Base-by-base conservation (phyloP, 768 basidiomycete species). In the Trichaptum fuscoviolaceum region DNA sequence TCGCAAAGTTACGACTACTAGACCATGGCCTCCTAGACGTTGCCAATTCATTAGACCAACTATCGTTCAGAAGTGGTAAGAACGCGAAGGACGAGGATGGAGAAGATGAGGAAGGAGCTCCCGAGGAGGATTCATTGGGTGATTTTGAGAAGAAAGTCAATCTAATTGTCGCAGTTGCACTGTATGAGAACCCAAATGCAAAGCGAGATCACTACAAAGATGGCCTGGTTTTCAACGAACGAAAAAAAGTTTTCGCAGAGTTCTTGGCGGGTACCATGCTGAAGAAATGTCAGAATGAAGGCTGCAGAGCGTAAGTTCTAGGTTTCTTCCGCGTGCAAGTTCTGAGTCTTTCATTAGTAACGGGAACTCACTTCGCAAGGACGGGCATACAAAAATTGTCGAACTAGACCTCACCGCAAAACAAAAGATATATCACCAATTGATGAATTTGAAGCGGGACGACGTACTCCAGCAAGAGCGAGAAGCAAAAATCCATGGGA, bases 311-410 rank as follows among this genome's bases (percentile, higher is more conserved):
- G 95, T 95, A 74, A 78, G 91, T 85, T n/a, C 59, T 24, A 59
- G 20, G n/a, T 42, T 42, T 69, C 35, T 61, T 34, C 25, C 24
- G 20, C n/a, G 27, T 25, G 23, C 63, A 68, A 60, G 66, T 52
- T 24, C 52, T 8, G 23, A n/a, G 25, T 62, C 69, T 52, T 17
- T 42, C 62, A 58, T 1, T 69, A 96, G 94, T 30, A 77, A 84
- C 70, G 88, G 85, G 1, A 95, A 93, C 74, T 93, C 95, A 0
- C 94, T 92, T 77, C 90, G 96, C 64, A 98, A 94, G 76, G 97
- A 99, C 73, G 94, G 93, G 0, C 83, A 92, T 76, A 93, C 91
- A 63, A 99, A 98, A 78, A 84, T 99, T 65, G 90, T 99, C 73
- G 95, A 99, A 78, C 93, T 93, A 73, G 95, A 96, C 71, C 83